These are phyloP conservation scores for Tolypocladium guangdongense DNA, from an alignment of 2,329 filamentous ascomycete species.

Conservation along the genomic window DNA sequence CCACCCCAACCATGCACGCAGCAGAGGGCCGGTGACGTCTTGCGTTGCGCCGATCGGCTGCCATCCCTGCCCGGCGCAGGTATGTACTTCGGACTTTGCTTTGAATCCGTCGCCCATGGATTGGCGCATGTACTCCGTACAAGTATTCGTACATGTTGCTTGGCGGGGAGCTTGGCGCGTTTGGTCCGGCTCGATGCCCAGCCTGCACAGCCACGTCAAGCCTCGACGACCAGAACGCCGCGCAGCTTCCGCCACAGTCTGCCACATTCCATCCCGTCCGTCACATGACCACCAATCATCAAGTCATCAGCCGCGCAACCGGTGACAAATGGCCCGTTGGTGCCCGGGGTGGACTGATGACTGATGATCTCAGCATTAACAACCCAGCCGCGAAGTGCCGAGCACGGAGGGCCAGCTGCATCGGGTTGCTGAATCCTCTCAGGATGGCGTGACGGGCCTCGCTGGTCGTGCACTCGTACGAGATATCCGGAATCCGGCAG, in stretches of 20 bases:
- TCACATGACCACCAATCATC: constrained; percentile 14
- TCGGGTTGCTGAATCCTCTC: not conserved
- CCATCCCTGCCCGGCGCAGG: constrained; percentile 9
- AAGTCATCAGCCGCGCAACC: not conserved
- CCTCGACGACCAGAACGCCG: not conserved
- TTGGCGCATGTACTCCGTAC: too few relatives aligned
- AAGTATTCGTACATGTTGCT: not conserved
- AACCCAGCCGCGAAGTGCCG: not conserved
- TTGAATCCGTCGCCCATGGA: not conserved
- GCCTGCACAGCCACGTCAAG: constrained; percentile 13
- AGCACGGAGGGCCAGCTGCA: not conserved
- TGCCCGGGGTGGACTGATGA: not conserved
- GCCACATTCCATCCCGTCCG: constrained; percentile 5
- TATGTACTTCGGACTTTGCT: not conserved
- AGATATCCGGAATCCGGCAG: not conserved
- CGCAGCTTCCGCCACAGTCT: constrained; percentile 15
- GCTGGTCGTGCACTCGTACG: too few relatives aligned
- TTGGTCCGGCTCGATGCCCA: not conserved
- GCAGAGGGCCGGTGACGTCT: constrained; percentile 2
- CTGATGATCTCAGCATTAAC: not conserved
- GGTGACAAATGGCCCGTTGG: not conserved
- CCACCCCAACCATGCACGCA: not conserved
- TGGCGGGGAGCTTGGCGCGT: not conserved
- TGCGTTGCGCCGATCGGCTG: constrained; percentile 8
- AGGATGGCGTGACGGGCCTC: not conserved